phyloP scores from a whole-genome alignment of 2,329 filamentous ascomycete genomes.

The Aspergillus chevalieri region DNA sequence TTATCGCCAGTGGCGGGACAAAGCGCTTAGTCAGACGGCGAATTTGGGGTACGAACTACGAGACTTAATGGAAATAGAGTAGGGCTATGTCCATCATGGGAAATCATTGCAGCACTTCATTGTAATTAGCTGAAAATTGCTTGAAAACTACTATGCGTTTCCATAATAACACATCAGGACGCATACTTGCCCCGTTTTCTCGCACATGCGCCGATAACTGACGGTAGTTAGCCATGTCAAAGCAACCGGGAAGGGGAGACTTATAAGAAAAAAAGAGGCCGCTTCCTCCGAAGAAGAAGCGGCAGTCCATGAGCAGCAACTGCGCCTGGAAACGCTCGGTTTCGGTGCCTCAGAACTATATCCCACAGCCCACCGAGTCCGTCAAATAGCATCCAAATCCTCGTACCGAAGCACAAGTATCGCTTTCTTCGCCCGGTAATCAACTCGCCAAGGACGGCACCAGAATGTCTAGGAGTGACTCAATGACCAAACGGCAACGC shows the following conservation, averaged over 20 bases:
- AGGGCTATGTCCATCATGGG: neutral
- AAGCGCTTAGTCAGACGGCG: constrained; percentile 5
- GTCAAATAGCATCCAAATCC: neutral
- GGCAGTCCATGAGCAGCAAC: constrained; percentile 16
- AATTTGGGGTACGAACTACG: neutral
- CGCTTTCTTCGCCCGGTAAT: constrained; percentile 11
- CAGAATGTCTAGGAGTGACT: neutral
- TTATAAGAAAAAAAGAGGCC: constrained; percentile 35
- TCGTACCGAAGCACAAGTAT: constrained; percentile 3
- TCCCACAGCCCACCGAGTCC: neutral
- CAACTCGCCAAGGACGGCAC: constrained; percentile 9
- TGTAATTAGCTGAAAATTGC: too few relatives aligned
- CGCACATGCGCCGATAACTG: neutral
- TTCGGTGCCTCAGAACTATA: constrained; percentile 4
- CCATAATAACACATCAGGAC: neutral
- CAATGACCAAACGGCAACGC: constrained; percentile 27
- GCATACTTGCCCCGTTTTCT: neutral
- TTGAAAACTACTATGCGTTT: too few relatives aligned
- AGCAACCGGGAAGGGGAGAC: constrained; percentile 15
- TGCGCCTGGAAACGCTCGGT: constrained; percentile 11
- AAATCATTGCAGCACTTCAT: too few relatives aligned
- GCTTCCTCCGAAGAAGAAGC: constrained; percentile 24
- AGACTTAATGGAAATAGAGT: neutral
- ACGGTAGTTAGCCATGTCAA: constrained; percentile 26
- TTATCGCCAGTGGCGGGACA: constrained; percentile 18